phyloP scores from a whole-genome alignment of 805 yeast species.

The Monosporozyma yasuniensis region DNA sequence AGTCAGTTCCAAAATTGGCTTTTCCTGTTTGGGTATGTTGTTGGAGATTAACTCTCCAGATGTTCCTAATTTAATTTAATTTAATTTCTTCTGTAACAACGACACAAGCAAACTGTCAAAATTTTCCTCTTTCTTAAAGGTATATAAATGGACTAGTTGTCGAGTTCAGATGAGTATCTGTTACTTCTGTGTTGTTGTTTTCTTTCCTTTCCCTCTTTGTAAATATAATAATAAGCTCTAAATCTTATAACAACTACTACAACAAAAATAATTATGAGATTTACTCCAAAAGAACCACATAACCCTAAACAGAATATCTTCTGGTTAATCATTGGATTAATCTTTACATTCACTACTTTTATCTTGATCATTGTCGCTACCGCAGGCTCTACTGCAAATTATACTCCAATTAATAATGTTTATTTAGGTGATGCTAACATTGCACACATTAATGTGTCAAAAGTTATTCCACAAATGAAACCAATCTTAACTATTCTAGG shows the following conservation, averaged over 20 bases:
- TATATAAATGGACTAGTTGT: too few species aligned
- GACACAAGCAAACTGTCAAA: too few species aligned
- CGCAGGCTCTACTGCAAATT: conserved; percentile 28
- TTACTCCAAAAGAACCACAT: conserved; percentile 3
- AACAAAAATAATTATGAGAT: neutral
- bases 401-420: conserved; percentile 23
- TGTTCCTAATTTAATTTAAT: too few species aligned
- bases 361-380: conserved; percentile 24
- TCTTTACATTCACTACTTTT: conserved; percentile 22
- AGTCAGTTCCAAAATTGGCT: neutral
- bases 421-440: conserved; percentile 29
- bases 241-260: neutral
- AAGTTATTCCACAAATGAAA: conserved; percentile 26
- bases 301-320: conserved; percentile 1
- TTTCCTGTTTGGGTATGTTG: neutral
- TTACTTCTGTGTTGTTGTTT: neutral
- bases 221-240: too few species aligned
- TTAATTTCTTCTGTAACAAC: too few species aligned
- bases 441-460: conserved; percentile 28
- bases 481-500: conserved; percentile 26
- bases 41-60: neutral
- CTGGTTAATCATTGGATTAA: conserved; percentile 1
- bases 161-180: neutral
- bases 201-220: too few species aligned
- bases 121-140: neutral